Conservation (phyloP, 2,329 filamentous ascomycete genomes). For the Cladosporium sp. region DNA sequence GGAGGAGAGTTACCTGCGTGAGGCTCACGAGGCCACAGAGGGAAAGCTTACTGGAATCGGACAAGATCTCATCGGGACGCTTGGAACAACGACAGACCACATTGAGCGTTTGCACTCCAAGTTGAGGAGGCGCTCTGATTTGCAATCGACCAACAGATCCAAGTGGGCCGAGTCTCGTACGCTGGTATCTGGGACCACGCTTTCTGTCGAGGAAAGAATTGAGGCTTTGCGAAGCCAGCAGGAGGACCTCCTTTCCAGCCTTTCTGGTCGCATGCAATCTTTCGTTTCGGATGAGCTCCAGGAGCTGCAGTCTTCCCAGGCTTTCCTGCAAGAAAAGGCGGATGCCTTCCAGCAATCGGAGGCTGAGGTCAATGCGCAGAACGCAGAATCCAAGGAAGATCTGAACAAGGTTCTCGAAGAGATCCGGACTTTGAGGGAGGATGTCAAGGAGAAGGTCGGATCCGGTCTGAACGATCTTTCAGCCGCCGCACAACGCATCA, state of each 20-base stretch:
- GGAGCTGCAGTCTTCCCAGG: conserved; percentile 66
- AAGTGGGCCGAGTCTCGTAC: conserved; percentile 74
- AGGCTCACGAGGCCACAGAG: conserved; percentile 84
- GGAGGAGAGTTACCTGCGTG: conserved; percentile 74
- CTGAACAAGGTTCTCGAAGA: conserved; percentile 91
- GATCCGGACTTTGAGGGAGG: conserved; percentile 83
- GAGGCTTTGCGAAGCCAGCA: conserved; percentile 70
- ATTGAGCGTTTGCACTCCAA: conserved; percentile 81
- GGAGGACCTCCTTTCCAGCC: conserved; percentile 60
- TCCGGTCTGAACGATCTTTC: conserved; percentile 81
- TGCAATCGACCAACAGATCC: conserved; percentile 74
- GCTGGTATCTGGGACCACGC: conserved; percentile 72
- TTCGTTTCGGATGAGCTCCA: conserved; percentile 74
- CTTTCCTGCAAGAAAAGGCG: conserved; percentile 66
- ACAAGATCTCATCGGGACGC: conserved; percentile 69
- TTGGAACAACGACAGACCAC: conserved; percentile 74
- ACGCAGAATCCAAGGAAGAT: conserved; percentile 67
- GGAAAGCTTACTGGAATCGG: conserved; percentile 71
- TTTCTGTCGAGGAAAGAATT: conserved; percentile 70
- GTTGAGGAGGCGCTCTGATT: conserved; percentile 75
- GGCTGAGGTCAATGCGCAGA: conserved; percentile 63
- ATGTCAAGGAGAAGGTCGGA: conserved; percentile 81
- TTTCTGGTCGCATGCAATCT: conserved; percentile 67
- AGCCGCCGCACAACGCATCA: conserved; percentile 79
- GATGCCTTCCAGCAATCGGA: conserved; percentile 64